Base-by-base conservation (phyloP, 768 basidiomycete genomes). In the Mycena belliarum region DNA sequence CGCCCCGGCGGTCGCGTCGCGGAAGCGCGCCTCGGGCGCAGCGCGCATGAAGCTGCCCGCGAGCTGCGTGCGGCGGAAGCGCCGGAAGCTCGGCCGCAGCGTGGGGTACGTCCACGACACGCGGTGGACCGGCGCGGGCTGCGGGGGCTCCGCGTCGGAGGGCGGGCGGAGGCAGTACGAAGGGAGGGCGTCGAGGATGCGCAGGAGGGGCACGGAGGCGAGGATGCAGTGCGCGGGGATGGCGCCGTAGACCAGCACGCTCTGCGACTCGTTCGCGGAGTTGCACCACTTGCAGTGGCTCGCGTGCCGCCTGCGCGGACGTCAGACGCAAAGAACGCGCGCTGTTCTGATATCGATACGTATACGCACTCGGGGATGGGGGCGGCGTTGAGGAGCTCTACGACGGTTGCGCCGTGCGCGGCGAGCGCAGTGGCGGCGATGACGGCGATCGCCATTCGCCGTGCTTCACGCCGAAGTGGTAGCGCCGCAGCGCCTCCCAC, bases 401-500 rank as follows among this genome's bases (percentile, higher is more conserved):
- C n/a, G n/a, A n/a, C n/a, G n/a, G n/a, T n/a, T n/a, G n/a, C n/a
- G n/a, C n/a, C n/a, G n/a, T 80, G 76, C 35, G 77, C 80, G 15
- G 78, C 71, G 28, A 92, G 71, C 49, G 83, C 80, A 45, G 73
- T 73, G 3, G 87, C 83, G 73, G 91, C 89, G 66, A 92, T 91
- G 55, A 92, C 75, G 15, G 90, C 89, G 60, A 92, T 89, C 69
- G 91, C 81, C 26, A 92, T n/a, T n/a, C 74, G 54, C 88, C 84
- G 59, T 89, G 87, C 69, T 92, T 91, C 51, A 90, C 73, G 37
- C 85, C 85, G 35, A 78, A 72, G 63, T 86, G 83, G 66, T 88
- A 89, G n/a, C 90, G 83, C 55, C 87, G 77, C 21, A 87, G 78
- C 5, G 89, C 90, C 68, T 92, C 90, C 88, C 88, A 92, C 35